Evolutionary conservation across 805 yeast genomes (phyloP).

Genomic region (Candida piceae): DNA sequence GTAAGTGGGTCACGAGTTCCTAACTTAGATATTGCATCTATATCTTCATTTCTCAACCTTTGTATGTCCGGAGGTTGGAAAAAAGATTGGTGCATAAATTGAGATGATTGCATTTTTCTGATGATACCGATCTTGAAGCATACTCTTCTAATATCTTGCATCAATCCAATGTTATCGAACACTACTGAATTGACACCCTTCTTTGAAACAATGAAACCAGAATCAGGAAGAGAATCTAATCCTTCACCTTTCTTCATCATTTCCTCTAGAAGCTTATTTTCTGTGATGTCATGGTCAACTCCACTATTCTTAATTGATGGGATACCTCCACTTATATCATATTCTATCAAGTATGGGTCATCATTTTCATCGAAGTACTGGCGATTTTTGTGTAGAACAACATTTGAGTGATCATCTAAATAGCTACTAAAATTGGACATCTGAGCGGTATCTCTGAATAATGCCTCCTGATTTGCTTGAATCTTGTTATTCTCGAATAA

Average conservation of each 20-base stretch:
- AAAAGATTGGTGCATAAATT: constrained; percentile 68
- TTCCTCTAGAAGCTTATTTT: constrained; percentile 38
- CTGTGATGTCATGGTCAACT: constrained; percentile 38
- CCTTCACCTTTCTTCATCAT: constrained; percentile 27
- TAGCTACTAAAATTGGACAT: constrained; percentile 60
- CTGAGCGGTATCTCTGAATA: constrained; percentile 56
- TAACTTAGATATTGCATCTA: constrained; percentile 79
- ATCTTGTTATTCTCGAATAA: constrained; percentile 57
- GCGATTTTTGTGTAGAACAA: constrained; percentile 32
- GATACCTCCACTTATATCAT: constrained; percentile 75
- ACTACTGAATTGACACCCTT: constrained; percentile 60
- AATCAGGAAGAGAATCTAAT: constrained; percentile 32
- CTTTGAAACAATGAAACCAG: constrained; percentile 37
- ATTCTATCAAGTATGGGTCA: constrained; percentile 69
- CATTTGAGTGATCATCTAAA: constrained; percentile 31
- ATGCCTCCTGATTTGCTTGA: constrained; percentile 65
- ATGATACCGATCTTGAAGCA: constrained; percentile 87
- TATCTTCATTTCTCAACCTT: constrained; percentile 53
- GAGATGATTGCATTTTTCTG: constrained; percentile 84
- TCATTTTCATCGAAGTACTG: constrained; percentile 46
- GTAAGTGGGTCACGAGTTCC: constrained; percentile 60
- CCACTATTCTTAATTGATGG: constrained; percentile 63
- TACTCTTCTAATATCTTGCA: constrained; percentile 83
- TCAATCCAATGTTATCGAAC: constrained; percentile 62
- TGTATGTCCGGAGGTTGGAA: constrained; percentile 65